Evolutionary conservation across 345 rosid genomes (phyloP).

Genomic region (Stellera chamaejasme): DNA sequence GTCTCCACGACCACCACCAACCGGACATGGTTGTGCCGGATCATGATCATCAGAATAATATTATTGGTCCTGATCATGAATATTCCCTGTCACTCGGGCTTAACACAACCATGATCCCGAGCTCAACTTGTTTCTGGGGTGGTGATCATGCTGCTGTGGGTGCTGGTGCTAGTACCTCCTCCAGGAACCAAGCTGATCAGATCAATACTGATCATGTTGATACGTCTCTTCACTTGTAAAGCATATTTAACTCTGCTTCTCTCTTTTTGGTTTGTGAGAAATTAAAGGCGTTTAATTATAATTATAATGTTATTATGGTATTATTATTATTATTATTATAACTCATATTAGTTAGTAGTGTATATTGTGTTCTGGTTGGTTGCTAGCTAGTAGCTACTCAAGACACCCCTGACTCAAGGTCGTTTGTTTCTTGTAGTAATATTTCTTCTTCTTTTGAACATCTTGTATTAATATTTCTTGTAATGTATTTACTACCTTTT

Average conservation of each 20-base stretch:
- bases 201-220: slow-evolving; percentile 43
- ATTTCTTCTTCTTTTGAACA: no score
- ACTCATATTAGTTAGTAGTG: no score
- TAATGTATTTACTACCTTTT: no score
- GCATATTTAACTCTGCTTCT: background rate
- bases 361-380: no score
- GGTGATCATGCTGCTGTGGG: background rate
- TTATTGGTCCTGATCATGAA: slow-evolving; percentile 6
- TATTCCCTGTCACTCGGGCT: slow-evolving; percentile 44
- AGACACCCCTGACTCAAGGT: no score
- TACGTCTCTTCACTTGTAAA: slow-evolving; percentile 71
- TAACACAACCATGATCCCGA: slow-evolving; percentile 14
- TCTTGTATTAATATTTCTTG: no score
- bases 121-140: slow-evolving; percentile 26
- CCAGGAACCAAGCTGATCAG: slow-evolving; percentile 22
- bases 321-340: no score
- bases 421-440: no score
- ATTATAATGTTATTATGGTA: no score
- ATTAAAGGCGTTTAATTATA: no score
- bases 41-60: slow-evolving; percentile 3
- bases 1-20: slow-evolving; percentile 5
- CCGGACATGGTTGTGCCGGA: slow-evolving; percentile 17
- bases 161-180: slow-evolving; percentile 19
- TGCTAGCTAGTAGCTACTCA: no score
- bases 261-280: background rate